Evolutionary conservation across 139 green algal species (phyloP).

Genomic region (Tetraselmis chui): DNA sequence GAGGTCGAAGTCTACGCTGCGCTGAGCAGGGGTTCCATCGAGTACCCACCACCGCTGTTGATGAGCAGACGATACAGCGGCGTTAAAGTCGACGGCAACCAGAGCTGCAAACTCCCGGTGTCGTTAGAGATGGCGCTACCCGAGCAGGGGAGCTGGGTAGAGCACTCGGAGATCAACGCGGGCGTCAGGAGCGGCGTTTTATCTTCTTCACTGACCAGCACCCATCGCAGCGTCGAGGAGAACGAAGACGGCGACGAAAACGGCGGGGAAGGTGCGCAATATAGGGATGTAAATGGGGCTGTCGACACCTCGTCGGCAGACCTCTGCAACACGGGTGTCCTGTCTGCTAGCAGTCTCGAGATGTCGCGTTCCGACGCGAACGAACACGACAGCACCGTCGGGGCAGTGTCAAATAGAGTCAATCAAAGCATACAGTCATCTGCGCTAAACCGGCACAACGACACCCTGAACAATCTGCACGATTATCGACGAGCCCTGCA

Average conservation of each 20-base stretch:
- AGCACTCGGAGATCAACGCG: background rate
- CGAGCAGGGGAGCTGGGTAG: background rate
- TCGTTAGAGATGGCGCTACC: background rate
- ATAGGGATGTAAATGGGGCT: background rate
- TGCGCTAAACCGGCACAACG: too few relatives aligned
- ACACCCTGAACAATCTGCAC: too few relatives aligned
- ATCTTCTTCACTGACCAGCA: background rate
- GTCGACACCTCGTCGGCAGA: background rate
- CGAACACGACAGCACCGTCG: too few relatives aligned
- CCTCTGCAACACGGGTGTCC: background rate
- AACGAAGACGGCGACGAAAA: background rate
- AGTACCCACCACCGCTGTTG: background rate
- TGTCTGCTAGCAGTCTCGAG: background rate
- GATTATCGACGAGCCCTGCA: too few relatives aligned
- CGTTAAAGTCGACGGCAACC: background rate
- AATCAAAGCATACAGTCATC: too few relatives aligned
- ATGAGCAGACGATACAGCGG: background rate
- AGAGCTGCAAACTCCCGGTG: background rate
- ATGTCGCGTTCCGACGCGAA: too few relatives aligned
- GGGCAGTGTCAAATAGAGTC: too few relatives aligned
- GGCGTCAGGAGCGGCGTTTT: background rate
- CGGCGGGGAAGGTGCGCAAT: background rate
- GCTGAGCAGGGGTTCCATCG: background rate
- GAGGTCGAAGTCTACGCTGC: background rate
- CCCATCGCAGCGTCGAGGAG: background rate